phyloP scores from a whole-genome alignment of 2,329 filamentous ascomycete species.

The Penicillium sp. region DNA sequence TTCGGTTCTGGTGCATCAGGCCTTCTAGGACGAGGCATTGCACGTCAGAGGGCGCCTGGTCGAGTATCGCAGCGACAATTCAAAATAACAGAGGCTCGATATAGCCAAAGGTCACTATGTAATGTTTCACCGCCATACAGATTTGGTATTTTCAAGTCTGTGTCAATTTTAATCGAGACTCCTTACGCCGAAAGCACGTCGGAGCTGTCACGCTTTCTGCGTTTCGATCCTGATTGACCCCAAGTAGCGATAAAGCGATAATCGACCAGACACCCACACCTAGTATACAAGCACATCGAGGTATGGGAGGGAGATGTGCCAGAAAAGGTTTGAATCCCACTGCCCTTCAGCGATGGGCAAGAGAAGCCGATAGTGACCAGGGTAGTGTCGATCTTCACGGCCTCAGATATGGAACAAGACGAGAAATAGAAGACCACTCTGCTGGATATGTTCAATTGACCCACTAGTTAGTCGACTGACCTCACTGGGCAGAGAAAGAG shows the following conservation, averaged over 20 bases:
- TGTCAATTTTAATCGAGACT: background rate
- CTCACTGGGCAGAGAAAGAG: background rate
- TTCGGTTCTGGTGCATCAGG: slow-evolving; percentile 63
- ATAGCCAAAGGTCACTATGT: slow-evolving; percentile 20
- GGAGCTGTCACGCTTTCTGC: slow-evolving; percentile 25
- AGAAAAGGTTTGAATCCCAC: slow-evolving; percentile 9
- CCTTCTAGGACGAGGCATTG: slow-evolving; percentile 65
- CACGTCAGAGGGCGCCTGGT: slow-evolving; percentile 22
- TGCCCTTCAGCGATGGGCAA: slow-evolving; percentile 15
- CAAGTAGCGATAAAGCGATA: slow-evolving; percentile 38
- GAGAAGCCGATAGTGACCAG: background rate
- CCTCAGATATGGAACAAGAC: background rate
- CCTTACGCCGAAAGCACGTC: slow-evolving; percentile 13
- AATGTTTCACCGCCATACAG: slow-evolving; percentile 29
- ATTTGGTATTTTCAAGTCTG: background rate
- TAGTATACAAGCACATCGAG: slow-evolving; percentile 37
- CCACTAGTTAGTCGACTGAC: background rate
- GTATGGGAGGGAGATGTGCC: slow-evolving; percentile 28
- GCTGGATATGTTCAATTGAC: background rate
- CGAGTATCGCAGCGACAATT: slow-evolving; percentile 15
- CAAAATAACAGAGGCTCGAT: slow-evolving; percentile 15
- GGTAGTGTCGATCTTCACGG: slow-evolving; percentile 8
- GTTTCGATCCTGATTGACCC: slow-evolving; percentile 30
- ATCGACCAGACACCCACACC: slow-evolving; percentile 36
- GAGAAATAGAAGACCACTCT: background rate